Conservation (phyloP, 768 basidiomycete species). For the Dioszegia hungarica region DNA sequence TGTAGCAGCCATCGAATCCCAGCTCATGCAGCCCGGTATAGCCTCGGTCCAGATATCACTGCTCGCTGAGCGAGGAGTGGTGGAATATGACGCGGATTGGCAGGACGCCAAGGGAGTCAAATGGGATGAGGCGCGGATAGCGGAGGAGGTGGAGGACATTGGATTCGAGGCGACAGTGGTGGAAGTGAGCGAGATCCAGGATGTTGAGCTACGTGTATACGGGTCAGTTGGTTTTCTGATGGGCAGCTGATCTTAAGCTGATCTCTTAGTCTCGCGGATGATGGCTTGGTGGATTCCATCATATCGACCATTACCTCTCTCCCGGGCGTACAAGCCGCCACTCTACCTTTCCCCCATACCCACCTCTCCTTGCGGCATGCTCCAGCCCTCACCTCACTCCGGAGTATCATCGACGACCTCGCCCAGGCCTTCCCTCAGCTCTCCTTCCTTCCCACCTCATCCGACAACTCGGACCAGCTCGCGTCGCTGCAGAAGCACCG, state of each 20-base stretch:
- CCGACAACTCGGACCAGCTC: conserved; percentile 42
- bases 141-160: conserved; percentile 75
- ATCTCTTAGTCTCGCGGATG: conserved; percentile 30
- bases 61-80: conserved; percentile 84
- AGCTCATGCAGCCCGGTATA: conserved; percentile 70
- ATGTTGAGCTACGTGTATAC: conserved; percentile 44
- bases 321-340: conserved; percentile 36
- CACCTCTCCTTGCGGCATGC: conserved; percentile 42
- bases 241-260: background rate
- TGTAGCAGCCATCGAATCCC: conserved; percentile 47
- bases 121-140: conserved; percentile 79
- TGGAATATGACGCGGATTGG: conserved; percentile 75
- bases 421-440: conserved; percentile 37
- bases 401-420: conserved; percentile 45
- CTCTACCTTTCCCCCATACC: conserved; percentile 33
- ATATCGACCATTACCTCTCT: conserved; percentile 17
- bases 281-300: conserved; percentile 23
- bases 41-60: conserved; percentile 87
- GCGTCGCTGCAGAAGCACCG: conserved; percentile 47
- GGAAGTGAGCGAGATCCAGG: conserved; percentile 40
- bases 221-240: conserved; percentile 25
- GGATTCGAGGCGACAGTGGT: conserved; percentile 48
- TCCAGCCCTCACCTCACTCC: conserved; percentile 42
- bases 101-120: conserved; percentile 22
- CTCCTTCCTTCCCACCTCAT: conserved; percentile 44